A percentile compares a stretch with the other conserved stretches of the same genome.
These are phyloP conservation scores for Teunomyces pallodes DNA, from an alignment of 805 yeast species.

Conservation along the genomic window DNA sequence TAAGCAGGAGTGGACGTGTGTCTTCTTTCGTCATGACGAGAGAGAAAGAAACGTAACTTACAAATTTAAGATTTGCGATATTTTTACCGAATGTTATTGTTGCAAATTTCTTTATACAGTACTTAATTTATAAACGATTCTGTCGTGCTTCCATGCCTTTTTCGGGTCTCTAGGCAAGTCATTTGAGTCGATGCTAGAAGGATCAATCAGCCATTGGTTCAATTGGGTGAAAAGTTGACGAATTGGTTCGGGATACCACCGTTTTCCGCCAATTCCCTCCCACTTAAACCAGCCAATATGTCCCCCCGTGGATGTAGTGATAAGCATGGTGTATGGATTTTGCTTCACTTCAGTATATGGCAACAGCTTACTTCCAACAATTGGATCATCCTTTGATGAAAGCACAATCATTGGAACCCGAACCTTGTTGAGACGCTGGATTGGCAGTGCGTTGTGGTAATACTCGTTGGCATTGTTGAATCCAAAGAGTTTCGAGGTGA, in stretches of 20 bases:
- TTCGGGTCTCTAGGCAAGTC: slow-evolving; percentile 28
- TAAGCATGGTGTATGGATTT: slow-evolving; percentile 59
- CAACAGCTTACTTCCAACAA: slow-evolving; percentile 50
- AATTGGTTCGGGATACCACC: slow-evolving; percentile 42
- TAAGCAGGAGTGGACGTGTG: not conserved
- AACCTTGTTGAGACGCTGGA: slow-evolving; percentile 51
- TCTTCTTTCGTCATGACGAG: not conserved
- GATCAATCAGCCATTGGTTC: slow-evolving; percentile 24
- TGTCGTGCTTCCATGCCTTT: slow-evolving; percentile 34
- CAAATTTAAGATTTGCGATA: not conserved
- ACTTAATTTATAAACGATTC: slow-evolving; percentile 17
- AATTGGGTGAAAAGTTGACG: slow-evolving; percentile 33
- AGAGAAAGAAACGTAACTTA: too few relatives aligned
- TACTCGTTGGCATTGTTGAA: slow-evolving; percentile 61
- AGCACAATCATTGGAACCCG: slow-evolving; percentile 62
- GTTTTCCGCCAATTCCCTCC: slow-evolving; percentile 14
- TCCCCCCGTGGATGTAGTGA: slow-evolving; percentile 67
- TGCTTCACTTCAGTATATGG: slow-evolving; percentile 48
- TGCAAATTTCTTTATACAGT: not conserved
- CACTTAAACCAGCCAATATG: slow-evolving; percentile 55
- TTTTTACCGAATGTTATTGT: not conserved
- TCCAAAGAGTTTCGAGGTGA: slow-evolving; percentile 63
- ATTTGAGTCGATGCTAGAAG: slow-evolving; percentile 9
- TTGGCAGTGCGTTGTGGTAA: slow-evolving; percentile 64
- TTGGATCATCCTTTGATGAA: slow-evolving; percentile 67